These are phyloP conservation scores for Pseudocercospora ulei DNA, from an alignment of 2,329 filamentous ascomycete genomes.

Conservation along the genomic window DNA sequence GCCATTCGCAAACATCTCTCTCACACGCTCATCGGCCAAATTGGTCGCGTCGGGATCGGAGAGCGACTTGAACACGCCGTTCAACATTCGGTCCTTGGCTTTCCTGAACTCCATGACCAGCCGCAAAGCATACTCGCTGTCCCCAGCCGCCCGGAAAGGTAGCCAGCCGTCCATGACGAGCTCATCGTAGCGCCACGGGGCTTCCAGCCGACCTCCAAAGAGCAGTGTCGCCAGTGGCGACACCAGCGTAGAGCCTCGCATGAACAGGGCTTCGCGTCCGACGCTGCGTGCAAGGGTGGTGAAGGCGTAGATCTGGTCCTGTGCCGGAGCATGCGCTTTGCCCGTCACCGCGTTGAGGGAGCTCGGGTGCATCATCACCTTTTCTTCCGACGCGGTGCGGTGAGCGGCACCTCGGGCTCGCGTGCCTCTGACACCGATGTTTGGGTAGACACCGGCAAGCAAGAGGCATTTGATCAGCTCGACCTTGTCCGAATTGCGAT, in stretches of 20 bases:
- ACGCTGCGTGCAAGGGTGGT: slow-evolving; percentile 18
- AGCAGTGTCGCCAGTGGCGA: slow-evolving; percentile 28
- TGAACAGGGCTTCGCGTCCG: slow-evolving; percentile 20
- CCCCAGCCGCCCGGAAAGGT: slow-evolving; percentile 26
- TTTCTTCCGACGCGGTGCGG: slow-evolving; percentile 28
- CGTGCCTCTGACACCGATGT: slow-evolving; percentile 35
- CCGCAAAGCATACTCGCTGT: slow-evolving; percentile 23
- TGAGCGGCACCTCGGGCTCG: slow-evolving; percentile 17
- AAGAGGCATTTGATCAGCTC: slow-evolving; percentile 43
- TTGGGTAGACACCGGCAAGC: slow-evolving; percentile 40
- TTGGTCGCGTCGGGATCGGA: slow-evolving; percentile 8
- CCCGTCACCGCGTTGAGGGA: slow-evolving; percentile 22
- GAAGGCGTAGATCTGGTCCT: slow-evolving; percentile 16
- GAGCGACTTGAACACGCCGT: slow-evolving; percentile 25
- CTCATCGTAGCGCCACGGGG: slow-evolving; percentile 15
- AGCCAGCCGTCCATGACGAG: slow-evolving; percentile 36
- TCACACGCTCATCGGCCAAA: slow-evolving; percentile 20
- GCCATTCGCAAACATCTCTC: slow-evolving; percentile 21
- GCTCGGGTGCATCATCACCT: slow-evolving; percentile 28
- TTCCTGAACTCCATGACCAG: slow-evolving; percentile 34
- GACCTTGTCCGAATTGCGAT: slow-evolving; percentile 39
- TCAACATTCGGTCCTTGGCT: slow-evolving; percentile 31
- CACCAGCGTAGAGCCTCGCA: slow-evolving; percentile 27
- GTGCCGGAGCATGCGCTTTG: slow-evolving; percentile 8
- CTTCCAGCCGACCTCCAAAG: slow-evolving; percentile 29